Evolutionary conservation across 2,329 filamentous ascomycete genomes (phyloP).

Genomic region (Aspergillus alliaceus): DNA sequence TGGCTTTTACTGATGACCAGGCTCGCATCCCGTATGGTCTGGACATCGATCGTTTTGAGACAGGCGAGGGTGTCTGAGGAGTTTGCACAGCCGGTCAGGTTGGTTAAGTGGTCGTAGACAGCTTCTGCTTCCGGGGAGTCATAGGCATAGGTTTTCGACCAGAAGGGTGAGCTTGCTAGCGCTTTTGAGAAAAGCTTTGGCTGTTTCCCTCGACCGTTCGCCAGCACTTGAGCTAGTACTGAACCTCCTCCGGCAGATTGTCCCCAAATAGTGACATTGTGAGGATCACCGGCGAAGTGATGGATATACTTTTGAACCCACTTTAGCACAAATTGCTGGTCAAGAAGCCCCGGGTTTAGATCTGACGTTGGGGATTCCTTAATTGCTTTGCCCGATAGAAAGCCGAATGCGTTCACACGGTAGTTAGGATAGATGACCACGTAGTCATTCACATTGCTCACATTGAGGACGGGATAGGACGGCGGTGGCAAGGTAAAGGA

Average conservation of each 20-base stretch:
- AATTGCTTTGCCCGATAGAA: constrained; percentile 53
- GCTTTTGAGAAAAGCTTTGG: constrained; percentile 52
- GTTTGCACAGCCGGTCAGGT: constrained; percentile 50
- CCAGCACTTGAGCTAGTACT: constrained; percentile 44
- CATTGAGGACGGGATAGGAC: constrained; percentile 60
- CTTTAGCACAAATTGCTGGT: constrained; percentile 53
- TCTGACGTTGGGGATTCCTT: constrained; percentile 46
- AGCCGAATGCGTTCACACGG: constrained; percentile 58
- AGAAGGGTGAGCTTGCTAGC: constrained; percentile 56
- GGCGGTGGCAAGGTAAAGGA: constrained; percentile 57
- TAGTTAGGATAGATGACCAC: constrained; percentile 56
- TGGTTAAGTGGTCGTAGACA: constrained; percentile 50
- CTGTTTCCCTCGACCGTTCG: constrained; percentile 44
- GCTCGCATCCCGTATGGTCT: constrained; percentile 54
- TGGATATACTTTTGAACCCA: constrained; percentile 57
- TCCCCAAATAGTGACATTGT: constrained; percentile 55
- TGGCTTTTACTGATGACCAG: constrained; percentile 50
- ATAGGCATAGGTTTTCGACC: constrained; percentile 59
- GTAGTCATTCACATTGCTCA: constrained; percentile 52
- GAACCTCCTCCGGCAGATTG: constrained; percentile 57
- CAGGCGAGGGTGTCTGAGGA: constrained; percentile 51
- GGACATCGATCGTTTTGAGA: constrained; percentile 55
- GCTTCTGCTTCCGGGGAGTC: constrained; percentile 53
- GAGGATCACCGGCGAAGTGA: constrained; percentile 55
- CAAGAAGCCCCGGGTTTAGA: constrained; percentile 54